Evolutionary conservation across 768 basidiomycete genomes (phyloP), one percentile per base, ranked within the genome.

Genomic region (Tulasnella sp.): DNA sequence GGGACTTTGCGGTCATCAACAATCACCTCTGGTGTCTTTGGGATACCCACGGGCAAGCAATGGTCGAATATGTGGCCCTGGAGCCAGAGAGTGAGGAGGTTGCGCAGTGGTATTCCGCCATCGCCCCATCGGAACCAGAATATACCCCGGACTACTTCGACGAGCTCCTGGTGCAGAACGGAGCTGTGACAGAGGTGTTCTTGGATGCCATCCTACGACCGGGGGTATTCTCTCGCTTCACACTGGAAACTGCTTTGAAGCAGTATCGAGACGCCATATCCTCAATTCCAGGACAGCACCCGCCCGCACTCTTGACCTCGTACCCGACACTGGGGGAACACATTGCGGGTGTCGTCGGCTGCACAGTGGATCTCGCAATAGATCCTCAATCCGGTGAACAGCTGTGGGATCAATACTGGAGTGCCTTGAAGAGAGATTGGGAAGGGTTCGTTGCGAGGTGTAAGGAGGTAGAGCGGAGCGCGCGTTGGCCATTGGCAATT

Each of bases 371-470:
- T 77, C 87, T 97, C 46, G 89, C 90, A 81, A 88, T 88, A 58
- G 92, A 94, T 83, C 88, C 92, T 0, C 91, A 92, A 80, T 96
- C 94, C 3, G 96, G 96, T 21, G 92, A 92, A 48, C 88, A 91
- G 71, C 91, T 93, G 81, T 88, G 95, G 83, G 90, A 91, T 71
- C 92, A 91, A 68, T 96, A 95, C 83, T 93, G 94, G 91, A 92
- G 90, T 82, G 91, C 92, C 0, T 85, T 98, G 82, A 96, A 94
- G 84, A 87, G 94, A 71, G 96, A 98, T 82, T 99, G 97, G 97
- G 94, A 98, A 83, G 96, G 97, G 3, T 97, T 98, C 83, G 91
- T 97, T 80, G 93, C 96, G 10, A 89, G 94, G 79, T 96, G 95
- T 83, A 90, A 93, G 76, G 95, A 96, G 81, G 88, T 96, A n/a